Percentiles rank a stretch among this genome's conserved stretches.
These are phyloP conservation scores for Hypomyces rosellus DNA, from an alignment of 2,329 filamentous ascomycete genomes.

Conservation along the genomic window DNA sequence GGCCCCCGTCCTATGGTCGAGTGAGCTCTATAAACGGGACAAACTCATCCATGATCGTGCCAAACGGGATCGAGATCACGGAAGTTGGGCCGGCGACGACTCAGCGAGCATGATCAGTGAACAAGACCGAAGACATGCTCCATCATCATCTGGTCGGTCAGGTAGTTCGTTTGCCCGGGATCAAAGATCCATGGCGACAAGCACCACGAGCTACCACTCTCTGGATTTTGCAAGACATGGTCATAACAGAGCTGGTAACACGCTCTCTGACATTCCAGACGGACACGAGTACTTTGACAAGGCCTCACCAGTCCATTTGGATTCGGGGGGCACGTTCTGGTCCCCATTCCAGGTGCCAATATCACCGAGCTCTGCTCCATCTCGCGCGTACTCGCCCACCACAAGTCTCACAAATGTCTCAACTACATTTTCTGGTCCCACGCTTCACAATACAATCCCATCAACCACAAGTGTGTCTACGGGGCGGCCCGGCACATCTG, in stretches of 20 bases:
- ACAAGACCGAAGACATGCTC: conserved; percentile 42
- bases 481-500: conserved; percentile 56
- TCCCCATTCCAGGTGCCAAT: conserved; percentile 72
- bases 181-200: conserved; percentile 34
- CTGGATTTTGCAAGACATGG: conserved; percentile 63
- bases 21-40: conserved; percentile 78
- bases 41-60: conserved; percentile 52
- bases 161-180: conserved; percentile 47
- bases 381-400: conserved; percentile 54
- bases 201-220: conserved; percentile 63
- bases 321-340: conserved; percentile 79
- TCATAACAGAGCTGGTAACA: conserved; percentile 49
- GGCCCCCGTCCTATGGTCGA: conserved; percentile 86
- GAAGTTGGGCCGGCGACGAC: conserved; percentile 41
- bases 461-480: conserved; percentile 42
- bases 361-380: conserved; percentile 54
- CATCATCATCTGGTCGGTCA: conserved; percentile 37
- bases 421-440: conserved; percentile 39
- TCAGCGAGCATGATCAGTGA: conserved; percentile 49
- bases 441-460: conserved; percentile 35
- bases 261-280: conserved; percentile 60
- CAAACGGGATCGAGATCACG: conserved; percentile 40
- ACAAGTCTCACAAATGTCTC: conserved; percentile 55
- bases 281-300: conserved; percentile 65
- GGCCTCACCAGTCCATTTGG: conserved; percentile 62